Percentiles rank a stretch among this genome's conserved stretches.
These are phyloP conservation scores for Didymosphaeria variabile DNA, from an alignment of 2,329 filamentous ascomycete species.

Conservation along the genomic window DNA sequence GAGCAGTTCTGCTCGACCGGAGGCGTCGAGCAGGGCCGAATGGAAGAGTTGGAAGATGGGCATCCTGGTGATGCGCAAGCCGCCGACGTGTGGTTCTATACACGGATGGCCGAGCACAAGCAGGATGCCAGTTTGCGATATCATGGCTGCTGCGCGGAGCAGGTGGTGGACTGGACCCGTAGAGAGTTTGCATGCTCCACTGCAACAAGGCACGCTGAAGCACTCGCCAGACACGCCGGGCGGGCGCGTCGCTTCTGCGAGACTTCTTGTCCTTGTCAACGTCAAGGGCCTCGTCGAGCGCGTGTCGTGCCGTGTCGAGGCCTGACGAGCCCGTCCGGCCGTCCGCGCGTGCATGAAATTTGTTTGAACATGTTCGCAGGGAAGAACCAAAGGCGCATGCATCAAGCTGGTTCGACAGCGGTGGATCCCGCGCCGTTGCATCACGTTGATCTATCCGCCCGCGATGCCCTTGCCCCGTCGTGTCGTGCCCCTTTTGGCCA, in stretches of 20 bases:
- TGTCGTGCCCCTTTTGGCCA: constrained; percentile 8
- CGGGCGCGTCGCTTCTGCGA: constrained; percentile 12
- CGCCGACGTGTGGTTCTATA: too few relatives aligned
- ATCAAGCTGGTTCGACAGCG: constrained; percentile 20
- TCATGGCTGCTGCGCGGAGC: background rate
- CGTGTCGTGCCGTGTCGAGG: constrained; percentile 12
- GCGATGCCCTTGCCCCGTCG: background rate
- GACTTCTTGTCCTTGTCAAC: constrained; percentile 13
- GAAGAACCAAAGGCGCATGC: constrained; percentile 18
- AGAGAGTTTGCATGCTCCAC: background rate
- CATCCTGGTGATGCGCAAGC: too few relatives aligned
- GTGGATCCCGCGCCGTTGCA: constrained; percentile 17
- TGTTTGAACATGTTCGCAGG: constrained; percentile 43
- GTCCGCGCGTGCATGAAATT: constrained; percentile 21
- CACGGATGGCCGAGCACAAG: too few relatives aligned
- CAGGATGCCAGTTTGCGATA: too few relatives aligned
- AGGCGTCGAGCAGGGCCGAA: background rate
- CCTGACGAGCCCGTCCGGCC: background rate
- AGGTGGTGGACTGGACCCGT: background rate
- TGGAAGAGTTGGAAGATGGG: background rate
- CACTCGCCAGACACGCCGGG: constrained; percentile 16
- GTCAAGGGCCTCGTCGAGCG: background rate
- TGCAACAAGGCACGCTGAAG: constrained; percentile 12
- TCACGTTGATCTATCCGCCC: constrained; percentile 13
- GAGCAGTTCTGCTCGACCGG: constrained; percentile 1